phyloP scores from a whole-genome alignment of 129 eudicot genomes.

The Flaveria brownii region DNA sequence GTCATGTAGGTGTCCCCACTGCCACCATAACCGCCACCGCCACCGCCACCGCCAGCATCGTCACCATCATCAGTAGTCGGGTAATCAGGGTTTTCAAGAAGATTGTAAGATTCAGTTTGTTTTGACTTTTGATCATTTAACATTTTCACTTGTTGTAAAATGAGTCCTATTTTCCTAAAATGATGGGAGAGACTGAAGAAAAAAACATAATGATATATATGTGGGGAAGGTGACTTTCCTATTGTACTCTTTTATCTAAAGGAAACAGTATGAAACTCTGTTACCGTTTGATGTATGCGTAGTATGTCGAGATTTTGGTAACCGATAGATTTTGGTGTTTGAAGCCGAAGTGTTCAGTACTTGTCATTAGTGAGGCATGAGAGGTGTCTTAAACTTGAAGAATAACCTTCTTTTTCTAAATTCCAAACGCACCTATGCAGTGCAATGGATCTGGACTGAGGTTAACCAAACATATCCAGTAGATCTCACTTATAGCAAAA shows the following conservation, averaged over 20 bases:
- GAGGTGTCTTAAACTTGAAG: too few relatives aligned
- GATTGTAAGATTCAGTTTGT: constrained; percentile 31
- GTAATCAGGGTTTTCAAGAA: constrained; percentile 13
- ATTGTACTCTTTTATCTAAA: constrained; percentile 10
- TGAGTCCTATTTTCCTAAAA: constrained; percentile 29
- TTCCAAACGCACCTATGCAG: too few relatives aligned
- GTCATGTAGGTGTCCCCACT: not conserved
- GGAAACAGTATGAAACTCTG: not conserved
- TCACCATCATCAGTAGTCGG: too few relatives aligned
- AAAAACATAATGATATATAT: constrained; percentile 18
- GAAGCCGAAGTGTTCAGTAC: too few relatives aligned
- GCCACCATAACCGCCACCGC: not conserved
- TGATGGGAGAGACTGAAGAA: constrained; percentile 20
- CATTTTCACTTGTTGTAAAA: constrained; percentile 1
- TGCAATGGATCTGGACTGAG: too few relatives aligned
- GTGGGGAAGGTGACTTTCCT: constrained; percentile 14
- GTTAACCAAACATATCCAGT: too few relatives aligned
- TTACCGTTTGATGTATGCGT: not conserved
- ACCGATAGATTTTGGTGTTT: not conserved
- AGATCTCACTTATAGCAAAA: too few relatives aligned
- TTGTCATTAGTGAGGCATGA: too few relatives aligned
- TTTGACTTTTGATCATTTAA: constrained; percentile 19
- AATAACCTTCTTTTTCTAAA: too few relatives aligned
- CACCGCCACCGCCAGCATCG: not conserved
- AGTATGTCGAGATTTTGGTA: not conserved